phyloP scores from a whole-genome alignment of 2,329 filamentous ascomycete species.

The Keithomyces neogunnii region DNA sequence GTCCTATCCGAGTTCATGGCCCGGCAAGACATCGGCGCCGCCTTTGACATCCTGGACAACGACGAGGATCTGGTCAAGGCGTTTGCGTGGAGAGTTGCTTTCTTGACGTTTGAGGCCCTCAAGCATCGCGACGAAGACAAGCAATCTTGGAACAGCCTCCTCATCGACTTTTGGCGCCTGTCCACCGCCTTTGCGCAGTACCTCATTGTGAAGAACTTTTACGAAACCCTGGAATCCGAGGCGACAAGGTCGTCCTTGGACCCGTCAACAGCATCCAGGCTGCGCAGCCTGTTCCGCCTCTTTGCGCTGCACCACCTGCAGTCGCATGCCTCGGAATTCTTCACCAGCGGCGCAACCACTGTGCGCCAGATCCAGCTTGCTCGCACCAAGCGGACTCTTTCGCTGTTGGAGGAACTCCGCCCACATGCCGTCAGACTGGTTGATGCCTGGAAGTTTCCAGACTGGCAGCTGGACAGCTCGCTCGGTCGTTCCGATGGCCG shows the following conservation, averaged over 20 bases:
- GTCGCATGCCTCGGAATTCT: constrained; percentile 63
- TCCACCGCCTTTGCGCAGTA: constrained; percentile 70
- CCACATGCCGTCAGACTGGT: constrained; percentile 66
- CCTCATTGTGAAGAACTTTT: constrained; percentile 69
- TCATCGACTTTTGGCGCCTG: constrained; percentile 71
- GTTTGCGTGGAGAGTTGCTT: constrained; percentile 68
- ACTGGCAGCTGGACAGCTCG: constrained; percentile 68
- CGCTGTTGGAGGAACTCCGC: constrained; percentile 60
- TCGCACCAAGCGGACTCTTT: constrained; percentile 58
- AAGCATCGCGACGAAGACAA: constrained; percentile 68
- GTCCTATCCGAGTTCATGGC: constrained; percentile 58
- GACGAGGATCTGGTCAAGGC: constrained; percentile 65
- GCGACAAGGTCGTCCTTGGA: constrained; percentile 46
- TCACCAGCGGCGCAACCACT: constrained; percentile 58
- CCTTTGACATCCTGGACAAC: constrained; percentile 64
- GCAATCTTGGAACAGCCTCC: constrained; percentile 67
- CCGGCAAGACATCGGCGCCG: constrained; percentile 60
- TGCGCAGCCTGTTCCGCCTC: constrained; percentile 77
- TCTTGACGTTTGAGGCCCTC: constrained; percentile 66
- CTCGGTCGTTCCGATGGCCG: constrained; percentile 64
- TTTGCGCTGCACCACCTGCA: constrained; percentile 58
- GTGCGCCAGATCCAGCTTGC: constrained; percentile 65
- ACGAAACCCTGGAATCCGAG: constrained; percentile 32
- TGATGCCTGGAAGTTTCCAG: constrained; percentile 68
- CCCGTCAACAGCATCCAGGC: constrained; percentile 43